phyloP scores from a whole-genome alignment of 345 rosid species.

The Pugionium cornutum region DNA sequence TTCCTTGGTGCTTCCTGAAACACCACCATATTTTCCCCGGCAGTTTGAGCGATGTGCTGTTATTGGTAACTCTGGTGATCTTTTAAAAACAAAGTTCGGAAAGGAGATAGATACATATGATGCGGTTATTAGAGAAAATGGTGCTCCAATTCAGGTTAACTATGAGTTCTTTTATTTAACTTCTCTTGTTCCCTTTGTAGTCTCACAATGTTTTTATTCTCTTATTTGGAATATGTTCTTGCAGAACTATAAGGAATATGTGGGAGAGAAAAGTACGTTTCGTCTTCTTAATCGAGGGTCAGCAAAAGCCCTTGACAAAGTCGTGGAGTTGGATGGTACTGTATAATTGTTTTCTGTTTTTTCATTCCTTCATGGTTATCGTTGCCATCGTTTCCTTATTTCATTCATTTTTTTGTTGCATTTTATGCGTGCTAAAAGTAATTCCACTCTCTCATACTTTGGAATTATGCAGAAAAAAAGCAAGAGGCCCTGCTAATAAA shows the following conservation, averaged over 20 bases:
- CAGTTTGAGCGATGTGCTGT: slow-evolving; percentile 92
- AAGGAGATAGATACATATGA: slow-evolving; percentile 86
- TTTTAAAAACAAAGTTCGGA: slow-evolving; percentile 81
- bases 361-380: slow-evolving; percentile 9
- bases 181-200: slow-evolving; percentile 17
- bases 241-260: slow-evolving; percentile 75
- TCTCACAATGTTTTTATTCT: background rate
- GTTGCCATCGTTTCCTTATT: slow-evolving; percentile 10
- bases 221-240: slow-evolving; percentile 27
- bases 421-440: slow-evolving; percentile 2
- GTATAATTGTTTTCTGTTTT: slow-evolving; percentile 14
- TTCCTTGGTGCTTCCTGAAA: slow-evolving; percentile 78
- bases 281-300: slow-evolving; percentile 96
- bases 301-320: slow-evolving; percentile 98
- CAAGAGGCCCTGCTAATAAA: slow-evolving; percentile 77
- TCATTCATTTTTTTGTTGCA: background rate
- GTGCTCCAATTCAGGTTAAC: slow-evolving; percentile 82
- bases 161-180: slow-evolving; percentile 12
- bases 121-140: slow-evolving; percentile 87
- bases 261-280: slow-evolving; percentile 82
- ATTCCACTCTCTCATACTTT: slow-evolving; percentile 30
- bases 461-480: slow-evolving; percentile 60
- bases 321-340: slow-evolving; percentile 94
- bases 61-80: slow-evolving; percentile 96
- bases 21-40: slow-evolving; percentile 74